Conservation (phyloP, 2,329 filamentous ascomycete species). For the Xylariaceae sp. region DNA sequence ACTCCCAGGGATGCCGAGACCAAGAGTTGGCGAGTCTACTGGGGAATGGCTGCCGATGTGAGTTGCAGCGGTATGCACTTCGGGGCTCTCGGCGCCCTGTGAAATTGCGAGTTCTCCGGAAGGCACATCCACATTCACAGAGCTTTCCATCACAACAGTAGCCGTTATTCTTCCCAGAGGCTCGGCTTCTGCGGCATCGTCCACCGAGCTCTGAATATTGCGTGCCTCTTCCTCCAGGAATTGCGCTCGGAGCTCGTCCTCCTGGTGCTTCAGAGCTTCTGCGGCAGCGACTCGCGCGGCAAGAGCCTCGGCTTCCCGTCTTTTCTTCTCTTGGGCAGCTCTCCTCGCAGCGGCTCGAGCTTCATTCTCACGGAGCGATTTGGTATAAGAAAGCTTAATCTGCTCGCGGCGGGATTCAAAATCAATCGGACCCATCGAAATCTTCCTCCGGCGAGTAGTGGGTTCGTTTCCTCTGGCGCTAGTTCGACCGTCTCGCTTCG, state of each 20-base stretch:
- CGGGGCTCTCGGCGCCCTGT: constrained; percentile 10
- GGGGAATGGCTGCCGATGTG: neutral
- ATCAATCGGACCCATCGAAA: constrained; percentile 71
- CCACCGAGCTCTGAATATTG: neutral
- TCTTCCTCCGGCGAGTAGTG: constrained; percentile 45
- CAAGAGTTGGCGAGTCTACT: constrained; percentile 62
- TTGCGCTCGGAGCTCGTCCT: constrained; percentile 17
- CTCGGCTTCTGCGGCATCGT: constrained; percentile 5
- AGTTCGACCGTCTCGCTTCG: constrained; percentile 27
- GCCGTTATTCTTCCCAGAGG: constrained; percentile 6
- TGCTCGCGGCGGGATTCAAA: constrained; percentile 77
- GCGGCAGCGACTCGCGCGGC: constrained; percentile 41
- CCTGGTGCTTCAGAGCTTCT: constrained; percentile 30
- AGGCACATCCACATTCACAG: constrained; percentile 14
- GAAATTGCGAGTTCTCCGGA: constrained; percentile 16
- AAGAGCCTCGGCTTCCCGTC: constrained; percentile 40
- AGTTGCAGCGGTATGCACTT: constrained; percentile 6
- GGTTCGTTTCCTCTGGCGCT: constrained; percentile 37
- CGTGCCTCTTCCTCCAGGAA: constrained; percentile 4
- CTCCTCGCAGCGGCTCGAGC: constrained; percentile 48
- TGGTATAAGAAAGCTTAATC: constrained; percentile 81
- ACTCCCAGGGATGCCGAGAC: constrained; percentile 62
- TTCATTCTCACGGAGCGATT: constrained; percentile 73
- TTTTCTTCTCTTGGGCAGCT: constrained; percentile 51
- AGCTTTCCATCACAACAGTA: constrained; percentile 10